A percentile compares a stretch with the other conserved stretches of the same genome.
phyloP scores from a whole-genome alignment of 2,329 filamentous ascomycete species.

The Arachnopeziza araneosa region DNA sequence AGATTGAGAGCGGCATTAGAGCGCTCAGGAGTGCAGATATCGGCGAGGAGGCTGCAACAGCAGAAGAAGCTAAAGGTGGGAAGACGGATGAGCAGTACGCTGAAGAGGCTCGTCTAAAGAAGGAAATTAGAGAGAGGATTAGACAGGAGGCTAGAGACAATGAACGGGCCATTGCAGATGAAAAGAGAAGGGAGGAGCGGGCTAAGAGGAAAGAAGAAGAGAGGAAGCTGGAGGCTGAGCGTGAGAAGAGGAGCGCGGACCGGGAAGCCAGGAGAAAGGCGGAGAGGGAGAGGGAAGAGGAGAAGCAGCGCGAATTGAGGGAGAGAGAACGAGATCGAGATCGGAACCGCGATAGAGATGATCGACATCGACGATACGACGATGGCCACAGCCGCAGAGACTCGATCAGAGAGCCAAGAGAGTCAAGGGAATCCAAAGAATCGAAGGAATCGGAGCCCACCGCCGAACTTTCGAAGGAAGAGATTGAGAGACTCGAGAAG shows the following conservation, averaged over 20 bases:
- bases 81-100: constrained; percentile 73
- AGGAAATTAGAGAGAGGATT: constrained; percentile 54
- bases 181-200: constrained; percentile 52
- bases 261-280: constrained; percentile 26
- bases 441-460: constrained; percentile 11
- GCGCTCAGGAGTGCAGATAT: constrained; percentile 62
- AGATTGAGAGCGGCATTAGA: constrained; percentile 65
- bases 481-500: constrained; percentile 29
- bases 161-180: constrained; percentile 53
- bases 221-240: constrained; percentile 40
- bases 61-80: constrained; percentile 58
- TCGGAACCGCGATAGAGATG: constrained; percentile 19
- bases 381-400: constrained; percentile 15
- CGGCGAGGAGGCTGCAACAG: constrained; percentile 61
- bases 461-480: constrained; percentile 28
- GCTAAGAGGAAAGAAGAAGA: constrained; percentile 45
- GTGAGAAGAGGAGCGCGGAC: constrained; percentile 37
- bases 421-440: constrained; percentile 6
- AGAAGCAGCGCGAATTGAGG: constrained; percentile 16
- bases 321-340: constrained; percentile 27
- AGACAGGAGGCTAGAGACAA: constrained; percentile 55
- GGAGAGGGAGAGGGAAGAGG: constrained; percentile 24
- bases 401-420: constrained; percentile 2
- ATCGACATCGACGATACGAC: constrained; percentile 24
- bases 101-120: constrained; percentile 56